Evolutionary conservation across 116 monocot genomes (phyloP).

Genomic region (Iris pallida): DNA sequence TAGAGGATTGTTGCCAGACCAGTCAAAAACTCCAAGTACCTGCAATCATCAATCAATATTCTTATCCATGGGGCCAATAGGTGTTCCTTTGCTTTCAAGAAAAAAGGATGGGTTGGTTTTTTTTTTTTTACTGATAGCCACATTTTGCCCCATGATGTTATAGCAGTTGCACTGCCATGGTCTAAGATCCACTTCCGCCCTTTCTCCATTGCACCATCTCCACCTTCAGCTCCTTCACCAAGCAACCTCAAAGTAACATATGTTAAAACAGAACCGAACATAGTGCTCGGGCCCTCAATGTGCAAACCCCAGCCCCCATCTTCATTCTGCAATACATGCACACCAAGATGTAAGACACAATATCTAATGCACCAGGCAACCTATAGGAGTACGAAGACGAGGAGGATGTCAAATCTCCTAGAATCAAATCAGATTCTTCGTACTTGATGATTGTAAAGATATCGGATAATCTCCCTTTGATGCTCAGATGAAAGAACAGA

Average conservation of each 20-base stretch:
- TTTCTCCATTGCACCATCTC: constrained; percentile 78
- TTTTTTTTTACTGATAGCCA: constrained; percentile 68
- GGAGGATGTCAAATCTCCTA: neutral
- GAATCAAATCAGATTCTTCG: neutral
- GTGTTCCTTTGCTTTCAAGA: neutral
- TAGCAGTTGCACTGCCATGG: constrained; percentile 71
- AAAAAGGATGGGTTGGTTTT: neutral
- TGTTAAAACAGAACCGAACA: constrained; percentile 76
- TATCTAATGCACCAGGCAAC: neutral
- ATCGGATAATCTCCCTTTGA: constrained; percentile 49
- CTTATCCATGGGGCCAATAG: neutral
- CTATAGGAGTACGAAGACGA: neutral
- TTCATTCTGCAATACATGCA: constrained; percentile 56
- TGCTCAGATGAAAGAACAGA: constrained; percentile 47
- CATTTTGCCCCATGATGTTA: constrained; percentile 94
- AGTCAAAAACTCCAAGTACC: constrained; percentile 93
- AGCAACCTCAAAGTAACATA: constrained; percentile 85
- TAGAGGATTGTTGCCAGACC: constrained; percentile 89
- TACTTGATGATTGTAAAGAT: constrained; percentile 75
- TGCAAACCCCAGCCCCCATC: constrained; percentile 99
- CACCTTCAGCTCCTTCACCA: constrained; percentile 67
- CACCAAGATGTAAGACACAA: neutral
- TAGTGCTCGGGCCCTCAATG: constrained; percentile 89
- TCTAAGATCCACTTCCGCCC: constrained; percentile 81
- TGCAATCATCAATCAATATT: constrained; percentile 18